Conservation (phyloP, 1,284 basidiomycete genomes). For the Cystobasidiaceae sp. region DNA sequence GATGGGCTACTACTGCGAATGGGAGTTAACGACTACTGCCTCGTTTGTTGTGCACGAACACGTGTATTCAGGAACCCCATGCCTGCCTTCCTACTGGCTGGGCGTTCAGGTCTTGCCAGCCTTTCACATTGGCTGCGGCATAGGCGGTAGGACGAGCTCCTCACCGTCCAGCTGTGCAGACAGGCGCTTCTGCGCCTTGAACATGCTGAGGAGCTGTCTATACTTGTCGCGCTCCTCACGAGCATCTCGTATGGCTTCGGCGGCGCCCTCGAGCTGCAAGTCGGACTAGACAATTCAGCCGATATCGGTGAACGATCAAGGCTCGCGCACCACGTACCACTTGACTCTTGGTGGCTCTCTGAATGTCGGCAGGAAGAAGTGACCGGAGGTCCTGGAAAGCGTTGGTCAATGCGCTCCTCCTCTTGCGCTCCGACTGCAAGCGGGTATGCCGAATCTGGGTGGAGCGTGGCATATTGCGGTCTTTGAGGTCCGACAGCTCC, state of each 20-base stretch:
- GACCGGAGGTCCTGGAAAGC: conserved; percentile 12
- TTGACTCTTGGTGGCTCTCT: conserved; percentile 6
- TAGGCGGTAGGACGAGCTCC: background rate
- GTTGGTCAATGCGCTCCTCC: conserved; percentile 1
- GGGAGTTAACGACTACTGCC: too few species aligned
- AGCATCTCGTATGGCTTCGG: background rate
- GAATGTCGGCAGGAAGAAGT: conserved; percentile 7
- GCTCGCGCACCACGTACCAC: background rate
- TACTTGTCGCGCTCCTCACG: conserved; percentile 6
- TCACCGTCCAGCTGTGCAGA: background rate
- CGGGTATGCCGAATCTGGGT: conserved; percentile 1
- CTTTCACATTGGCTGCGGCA: background rate
- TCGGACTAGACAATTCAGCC: background rate
- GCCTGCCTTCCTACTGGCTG: too few species aligned
- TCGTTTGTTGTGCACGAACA: too few species aligned
- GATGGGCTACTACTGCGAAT: too few species aligned
- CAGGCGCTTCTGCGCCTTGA: background rate
- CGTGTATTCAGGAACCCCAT: too few species aligned
- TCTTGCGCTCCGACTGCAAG: conserved; percentile 10
- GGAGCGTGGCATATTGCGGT: background rate
- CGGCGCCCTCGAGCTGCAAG: conserved; percentile 10
- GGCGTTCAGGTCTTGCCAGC: background rate
- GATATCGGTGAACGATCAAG: background rate
- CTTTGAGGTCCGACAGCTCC: background rate
- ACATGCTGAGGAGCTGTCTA: background rate